These are phyloP conservation scores for Prunus mira DNA, from an alignment of 306 rosid genomes.

Conservation along the genomic window DNA sequence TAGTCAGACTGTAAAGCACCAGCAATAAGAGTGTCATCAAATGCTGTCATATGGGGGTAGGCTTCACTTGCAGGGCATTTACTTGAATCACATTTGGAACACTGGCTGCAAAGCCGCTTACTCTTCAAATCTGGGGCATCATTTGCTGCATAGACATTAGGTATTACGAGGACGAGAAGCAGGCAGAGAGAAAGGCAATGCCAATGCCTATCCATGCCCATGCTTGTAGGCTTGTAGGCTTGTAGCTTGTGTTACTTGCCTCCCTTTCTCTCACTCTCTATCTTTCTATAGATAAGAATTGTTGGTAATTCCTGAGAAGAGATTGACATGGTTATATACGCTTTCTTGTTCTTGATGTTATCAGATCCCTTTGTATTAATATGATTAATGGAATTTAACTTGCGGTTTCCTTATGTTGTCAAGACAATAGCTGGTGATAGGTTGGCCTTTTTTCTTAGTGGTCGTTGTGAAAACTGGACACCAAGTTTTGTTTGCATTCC, in stretches of 20 bases:
- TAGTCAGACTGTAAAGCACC: slow-evolving; percentile 36
- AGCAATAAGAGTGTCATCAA: slow-evolving; percentile 30
- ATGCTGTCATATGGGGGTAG: slow-evolving; percentile 38
- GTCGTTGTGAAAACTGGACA: background rate
- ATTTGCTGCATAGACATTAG: background rate
- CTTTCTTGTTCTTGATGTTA: slow-evolving; percentile 20
- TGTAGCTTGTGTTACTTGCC: background rate
- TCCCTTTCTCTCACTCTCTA: background rate
- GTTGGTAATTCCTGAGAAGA: background rate
- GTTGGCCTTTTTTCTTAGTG: background rate
- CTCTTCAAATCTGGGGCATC: slow-evolving; percentile 22
- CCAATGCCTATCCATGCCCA: background rate
- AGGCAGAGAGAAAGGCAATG: background rate
- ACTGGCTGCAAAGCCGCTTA: slow-evolving; percentile 28
- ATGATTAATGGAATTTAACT: background rate
- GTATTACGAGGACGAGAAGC: slow-evolving; percentile 9
- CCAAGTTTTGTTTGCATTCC: background rate
- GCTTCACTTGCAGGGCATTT: slow-evolving; percentile 33
- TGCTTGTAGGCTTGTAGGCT: background rate
- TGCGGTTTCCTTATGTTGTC: background rate
- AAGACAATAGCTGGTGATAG: background rate
- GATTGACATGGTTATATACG: background rate
- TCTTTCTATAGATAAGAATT: background rate
- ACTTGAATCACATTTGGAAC: slow-evolving; percentile 29
- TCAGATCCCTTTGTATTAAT: background rate